Conservation (phyloP, 345 rosid species). For the Euclidium syriacum region DNA sequence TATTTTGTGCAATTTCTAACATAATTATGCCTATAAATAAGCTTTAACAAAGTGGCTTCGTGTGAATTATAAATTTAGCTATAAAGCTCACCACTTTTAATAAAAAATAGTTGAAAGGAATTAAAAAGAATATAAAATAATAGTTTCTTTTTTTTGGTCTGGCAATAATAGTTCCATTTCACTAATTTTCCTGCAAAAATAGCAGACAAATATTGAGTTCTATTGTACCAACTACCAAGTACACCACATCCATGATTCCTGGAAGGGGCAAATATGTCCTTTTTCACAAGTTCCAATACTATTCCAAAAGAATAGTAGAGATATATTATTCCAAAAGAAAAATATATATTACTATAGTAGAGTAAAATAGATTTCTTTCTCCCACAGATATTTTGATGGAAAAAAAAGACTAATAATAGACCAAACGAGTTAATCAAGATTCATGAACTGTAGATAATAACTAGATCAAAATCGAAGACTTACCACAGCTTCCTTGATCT, state of each 20-base stretch:
- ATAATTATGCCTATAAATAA: not conserved
- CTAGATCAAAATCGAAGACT: constrained; percentile 26
- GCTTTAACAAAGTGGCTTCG: not conserved
- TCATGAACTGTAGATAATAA: not conserved
- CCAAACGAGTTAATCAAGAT: no score
- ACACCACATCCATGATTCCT: not conserved
- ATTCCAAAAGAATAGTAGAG: not conserved
- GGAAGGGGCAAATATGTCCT: not conserved
- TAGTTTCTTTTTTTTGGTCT: no score
- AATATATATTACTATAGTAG: not conserved
- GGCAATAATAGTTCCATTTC: no score
- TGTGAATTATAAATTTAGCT: no score
- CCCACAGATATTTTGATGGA: no score
- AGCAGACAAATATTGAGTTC: no score
- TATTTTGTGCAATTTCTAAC: not conserved
- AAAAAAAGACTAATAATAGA: no score
- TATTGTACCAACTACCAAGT: no score
- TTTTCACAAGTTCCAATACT: not conserved
- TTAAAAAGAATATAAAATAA: no score
- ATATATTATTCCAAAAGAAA: not conserved
- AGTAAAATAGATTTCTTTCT: no score
- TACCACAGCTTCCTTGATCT: constrained; percentile 84
- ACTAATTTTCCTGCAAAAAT: no score
- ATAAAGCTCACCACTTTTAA: not conserved
- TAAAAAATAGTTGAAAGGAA: no score